phyloP scores from a whole-genome alignment of 768 basidiomycete genomes.

The Serendipita sp. region DNA sequence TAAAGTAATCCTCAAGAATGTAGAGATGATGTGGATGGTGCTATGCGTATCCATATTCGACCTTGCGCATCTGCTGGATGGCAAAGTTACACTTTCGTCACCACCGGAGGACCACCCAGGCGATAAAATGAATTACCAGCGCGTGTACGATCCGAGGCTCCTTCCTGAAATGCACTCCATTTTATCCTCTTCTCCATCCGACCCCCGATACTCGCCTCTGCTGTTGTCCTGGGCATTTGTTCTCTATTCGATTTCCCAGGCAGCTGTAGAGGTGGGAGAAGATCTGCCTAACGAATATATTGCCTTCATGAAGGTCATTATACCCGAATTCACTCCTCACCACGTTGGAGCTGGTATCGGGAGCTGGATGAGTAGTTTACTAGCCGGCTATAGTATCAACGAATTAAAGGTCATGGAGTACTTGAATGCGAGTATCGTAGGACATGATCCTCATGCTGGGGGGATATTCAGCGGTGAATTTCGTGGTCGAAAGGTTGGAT shows the following conservation, averaged over 20 bases:
- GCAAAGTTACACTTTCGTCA: constrained; percentile 24
- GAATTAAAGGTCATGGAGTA: constrained; percentile 38
- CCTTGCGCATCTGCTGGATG: constrained; percentile 45
- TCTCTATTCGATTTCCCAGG: constrained; percentile 42
- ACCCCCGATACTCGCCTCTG: constrained; percentile 50
- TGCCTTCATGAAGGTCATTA: constrained; percentile 12
- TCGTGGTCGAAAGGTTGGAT: constrained; percentile 23
- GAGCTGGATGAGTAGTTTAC: background rate
- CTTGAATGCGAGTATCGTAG: constrained; percentile 39
- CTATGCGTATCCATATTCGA: constrained; percentile 67
- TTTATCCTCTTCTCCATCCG: constrained; percentile 35
- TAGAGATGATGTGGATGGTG: constrained; percentile 60
- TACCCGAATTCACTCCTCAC: constrained; percentile 12
- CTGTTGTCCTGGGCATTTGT: constrained; percentile 79
- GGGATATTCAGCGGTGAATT: constrained; percentile 43
- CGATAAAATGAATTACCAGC: constrained; percentile 33
- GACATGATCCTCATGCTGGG: constrained; percentile 38
- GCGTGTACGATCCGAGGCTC: constrained; percentile 36
- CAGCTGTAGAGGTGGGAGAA: constrained; percentile 31
- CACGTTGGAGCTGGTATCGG: background rate
- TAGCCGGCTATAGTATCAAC: constrained; percentile 12
- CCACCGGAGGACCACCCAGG: constrained; percentile 32
- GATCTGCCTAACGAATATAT: constrained; percentile 13
- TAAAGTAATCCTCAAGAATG: constrained; percentile 44
- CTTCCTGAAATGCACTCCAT: constrained; percentile 1